Conservation (phyloP, 2,329 filamentous ascomycete genomes). For the Aspergillus transmontanensis region DNA sequence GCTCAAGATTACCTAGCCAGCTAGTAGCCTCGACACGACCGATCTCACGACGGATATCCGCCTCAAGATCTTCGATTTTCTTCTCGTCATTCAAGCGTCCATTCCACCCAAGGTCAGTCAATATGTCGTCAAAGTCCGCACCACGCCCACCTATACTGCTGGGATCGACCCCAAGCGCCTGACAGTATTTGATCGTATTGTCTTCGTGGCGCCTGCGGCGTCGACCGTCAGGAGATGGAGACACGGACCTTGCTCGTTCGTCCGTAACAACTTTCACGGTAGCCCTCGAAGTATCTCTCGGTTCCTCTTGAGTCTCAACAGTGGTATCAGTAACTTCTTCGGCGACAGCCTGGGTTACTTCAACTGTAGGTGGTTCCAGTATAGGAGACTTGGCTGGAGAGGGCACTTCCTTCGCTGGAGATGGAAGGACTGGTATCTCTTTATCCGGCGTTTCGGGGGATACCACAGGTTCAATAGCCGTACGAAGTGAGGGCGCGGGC, state of each 20-base stretch:
- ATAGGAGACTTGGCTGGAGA: slow-evolving; percentile 15
- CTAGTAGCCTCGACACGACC: slow-evolving; percentile 89
- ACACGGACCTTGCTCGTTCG: slow-evolving; percentile 35
- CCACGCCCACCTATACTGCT: slow-evolving; percentile 74
- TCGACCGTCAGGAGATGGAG: slow-evolving; percentile 50
- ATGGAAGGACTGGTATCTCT: slow-evolving; percentile 28
- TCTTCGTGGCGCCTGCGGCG: slow-evolving; percentile 67
- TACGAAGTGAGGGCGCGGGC: slow-evolving; percentile 65
- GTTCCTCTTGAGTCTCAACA: slow-evolving; percentile 23
- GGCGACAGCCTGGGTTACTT: slow-evolving; percentile 39
- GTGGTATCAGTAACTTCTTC: slow-evolving; percentile 32
- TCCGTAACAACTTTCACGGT: slow-evolving; percentile 23
- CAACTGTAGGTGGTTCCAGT: slow-evolving; percentile 37
- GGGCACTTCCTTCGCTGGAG: slow-evolving; percentile 17
- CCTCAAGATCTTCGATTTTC: slow-evolving; percentile 77
- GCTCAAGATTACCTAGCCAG: slow-evolving; percentile 80
- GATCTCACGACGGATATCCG: slow-evolving; percentile 82
- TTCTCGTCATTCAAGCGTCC: slow-evolving; percentile 73
- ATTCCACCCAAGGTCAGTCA: slow-evolving; percentile 88
- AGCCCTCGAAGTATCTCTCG: slow-evolving; percentile 27
- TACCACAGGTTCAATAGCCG: slow-evolving; percentile 40
- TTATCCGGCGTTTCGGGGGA: slow-evolving; percentile 33
- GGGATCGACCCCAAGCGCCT: slow-evolving; percentile 75
- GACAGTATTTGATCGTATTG: slow-evolving; percentile 77
- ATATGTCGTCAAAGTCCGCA: slow-evolving; percentile 76